Evolutionary conservation across 306 rosid species (phyloP).

Genomic region (apple (Malus domestica)): ASM211411v1 NC_041803.1:1500501-1501000

Average conservation of each 20-base stretch:
- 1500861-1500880: not conserved
- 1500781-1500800: not conserved
- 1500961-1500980: too few species aligned
- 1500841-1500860: not conserved
- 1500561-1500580: not conserved
- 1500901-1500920: not conserved
- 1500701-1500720: not conserved
- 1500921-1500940: not conserved
- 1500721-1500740: not conserved
- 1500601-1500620: not conserved
- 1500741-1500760: not conserved
- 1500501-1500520: not conserved
- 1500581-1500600: not conserved
- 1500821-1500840: not conserved
- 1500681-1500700: not conserved
- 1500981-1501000: too few species aligned
- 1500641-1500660: not conserved
- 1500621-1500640: not conserved
- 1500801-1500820: not conserved
- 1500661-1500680: not conserved
- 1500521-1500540: constrained; percentile 8
- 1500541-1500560: constrained; percentile 5
- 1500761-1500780: not conserved
- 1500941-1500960: too few species aligned
- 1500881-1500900: not conserved